These are phyloP conservation scores for Clarireedia paspali DNA, from an alignment of 2,329 filamentous ascomycete genomes.

Conservation along the genomic window DNA sequence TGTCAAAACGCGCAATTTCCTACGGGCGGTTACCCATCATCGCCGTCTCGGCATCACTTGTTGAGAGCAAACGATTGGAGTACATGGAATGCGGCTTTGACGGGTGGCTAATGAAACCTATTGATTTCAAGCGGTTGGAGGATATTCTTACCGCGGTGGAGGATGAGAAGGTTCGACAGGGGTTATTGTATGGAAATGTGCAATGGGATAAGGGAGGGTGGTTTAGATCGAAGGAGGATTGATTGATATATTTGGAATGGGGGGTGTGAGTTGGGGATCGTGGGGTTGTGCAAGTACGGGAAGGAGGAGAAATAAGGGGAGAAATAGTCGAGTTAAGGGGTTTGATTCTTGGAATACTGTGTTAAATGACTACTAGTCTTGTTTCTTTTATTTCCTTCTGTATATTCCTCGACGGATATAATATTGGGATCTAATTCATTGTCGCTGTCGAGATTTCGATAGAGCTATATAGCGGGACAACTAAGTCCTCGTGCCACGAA, in stretches of 20 bases:
- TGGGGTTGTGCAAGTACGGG: background rate
- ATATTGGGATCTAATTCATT: too few species aligned
- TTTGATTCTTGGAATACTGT: too few species aligned
- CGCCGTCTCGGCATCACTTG: slow-evolving; percentile 75
- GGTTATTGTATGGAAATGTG: slow-evolving; percentile 57
- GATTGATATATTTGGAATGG: background rate
- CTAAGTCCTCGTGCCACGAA: too few species aligned
- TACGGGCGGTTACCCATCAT: slow-evolving; percentile 73
- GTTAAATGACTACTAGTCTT: too few species aligned
- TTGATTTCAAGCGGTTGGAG: slow-evolving; percentile 69
- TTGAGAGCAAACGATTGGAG: slow-evolving; percentile 53
- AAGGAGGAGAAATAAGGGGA: too few species aligned
- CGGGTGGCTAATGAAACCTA: slow-evolving; percentile 84
- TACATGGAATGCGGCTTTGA: slow-evolving; percentile 80
- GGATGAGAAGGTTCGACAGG: slow-evolving; percentile 47
- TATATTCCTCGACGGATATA: too few species aligned
- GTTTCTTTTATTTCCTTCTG: too few species aligned
- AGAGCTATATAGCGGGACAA: too few species aligned
- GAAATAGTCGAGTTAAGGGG: too few species aligned
- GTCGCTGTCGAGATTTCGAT: too few species aligned
- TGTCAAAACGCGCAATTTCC: slow-evolving; percentile 38
- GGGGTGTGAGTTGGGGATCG: background rate
- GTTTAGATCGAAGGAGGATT: slow-evolving; percentile 42
- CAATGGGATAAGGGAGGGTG: slow-evolving; percentile 79
- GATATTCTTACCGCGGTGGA: slow-evolving; percentile 63